Evolutionary conservation across 371 early-diverging fungal genomes (phyloP).

Genomic region (Dichotomocladium elegans): DNA sequence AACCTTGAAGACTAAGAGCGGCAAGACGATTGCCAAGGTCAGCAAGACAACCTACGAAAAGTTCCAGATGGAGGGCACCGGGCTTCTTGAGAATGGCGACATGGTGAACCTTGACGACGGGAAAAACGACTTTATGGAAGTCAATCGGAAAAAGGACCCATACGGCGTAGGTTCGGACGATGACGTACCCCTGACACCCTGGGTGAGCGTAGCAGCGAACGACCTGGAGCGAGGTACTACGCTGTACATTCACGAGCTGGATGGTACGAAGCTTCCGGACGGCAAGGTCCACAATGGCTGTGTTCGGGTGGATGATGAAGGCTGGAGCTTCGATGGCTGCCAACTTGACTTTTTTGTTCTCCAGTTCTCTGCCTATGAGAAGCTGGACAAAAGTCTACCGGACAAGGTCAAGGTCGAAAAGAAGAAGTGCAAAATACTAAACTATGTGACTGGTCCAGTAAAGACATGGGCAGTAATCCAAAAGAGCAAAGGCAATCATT

Average conservation of each 20-base stretch:
- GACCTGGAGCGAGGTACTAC: slow-evolving; percentile 25
- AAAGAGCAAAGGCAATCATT: no score
- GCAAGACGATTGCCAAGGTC: slow-evolving; percentile 24
- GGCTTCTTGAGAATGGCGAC: slow-evolving; percentile 18
- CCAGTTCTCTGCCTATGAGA: slow-evolving; percentile 18
- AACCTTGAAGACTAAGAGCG: slow-evolving; percentile 14
- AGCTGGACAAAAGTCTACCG: slow-evolving; percentile 5
- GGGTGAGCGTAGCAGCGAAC: slow-evolving; percentile 34
- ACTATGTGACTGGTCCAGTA: slow-evolving; percentile 14
- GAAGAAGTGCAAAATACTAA: slow-evolving; percentile 16
- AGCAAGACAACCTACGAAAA: slow-evolving; percentile 20
- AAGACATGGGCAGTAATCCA: slow-evolving; percentile 14
- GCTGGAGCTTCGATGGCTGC: slow-evolving; percentile 32
- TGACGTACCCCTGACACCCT: slow-evolving; percentile 17
- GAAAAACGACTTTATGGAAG: slow-evolving; percentile 13
- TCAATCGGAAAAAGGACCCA: slow-evolving; percentile 15
- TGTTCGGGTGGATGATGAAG: slow-evolving; percentile 39
- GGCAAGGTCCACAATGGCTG: slow-evolving; percentile 41
- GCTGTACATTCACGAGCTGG: slow-evolving; percentile 30
- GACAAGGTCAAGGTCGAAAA: slow-evolving; percentile 11
- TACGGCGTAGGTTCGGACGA: slow-evolving; percentile 9
- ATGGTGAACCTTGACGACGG: slow-evolving; percentile 23
- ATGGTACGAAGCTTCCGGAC: slow-evolving; percentile 27
- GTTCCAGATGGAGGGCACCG: slow-evolving; percentile 37
- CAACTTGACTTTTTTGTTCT: slow-evolving; percentile 33